These are phyloP conservation scores for Eimeria maxima DNA, from an alignment of 169 alveolate species.

Conservation along the genomic window DNA sequence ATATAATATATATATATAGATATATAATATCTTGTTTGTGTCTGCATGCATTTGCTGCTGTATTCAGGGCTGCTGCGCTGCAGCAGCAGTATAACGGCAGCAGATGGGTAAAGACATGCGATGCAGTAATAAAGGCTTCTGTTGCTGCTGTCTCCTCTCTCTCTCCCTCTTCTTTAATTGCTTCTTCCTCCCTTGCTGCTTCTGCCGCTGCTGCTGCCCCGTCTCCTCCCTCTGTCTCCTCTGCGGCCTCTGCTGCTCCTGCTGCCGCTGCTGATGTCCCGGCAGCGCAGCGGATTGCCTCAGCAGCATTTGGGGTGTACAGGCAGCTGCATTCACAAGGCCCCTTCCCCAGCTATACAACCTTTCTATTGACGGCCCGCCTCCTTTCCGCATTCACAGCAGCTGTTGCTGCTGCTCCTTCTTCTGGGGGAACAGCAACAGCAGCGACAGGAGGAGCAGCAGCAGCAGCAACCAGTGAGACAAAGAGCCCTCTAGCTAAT, in stretches of 20 bases:
- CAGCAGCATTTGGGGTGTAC: constrained; percentile 50
- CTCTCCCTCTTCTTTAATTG: background rate
- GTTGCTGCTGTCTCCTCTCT: constrained; percentile 28
- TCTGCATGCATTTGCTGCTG: too few species aligned
- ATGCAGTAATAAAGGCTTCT: constrained; percentile 27
- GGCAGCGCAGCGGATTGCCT: background rate
- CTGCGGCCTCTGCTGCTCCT: background rate
- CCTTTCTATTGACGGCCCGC: constrained; percentile 35
- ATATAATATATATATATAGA: too few species aligned
- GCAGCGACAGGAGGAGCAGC: background rate
- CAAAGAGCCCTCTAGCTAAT: background rate
- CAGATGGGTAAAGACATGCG: background rate
- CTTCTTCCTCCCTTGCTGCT: background rate
- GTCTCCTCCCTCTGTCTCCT: background rate
- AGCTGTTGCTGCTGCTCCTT: constrained; percentile 6
- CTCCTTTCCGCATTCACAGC: constrained; percentile 30
- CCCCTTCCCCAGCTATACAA: constrained; percentile 23
- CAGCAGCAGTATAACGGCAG: constrained; percentile 8
- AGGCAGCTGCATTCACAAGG: background rate
- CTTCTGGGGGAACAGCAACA: background rate
- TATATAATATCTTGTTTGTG: too few species aligned
- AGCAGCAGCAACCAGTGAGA: background rate
- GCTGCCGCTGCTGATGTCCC: background rate
- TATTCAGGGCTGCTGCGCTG: background rate
- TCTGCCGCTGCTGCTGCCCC: background rate